Evolutionary conservation across 345 rosid species (phyloP), one percentile per base, ranked within the genome.

Genomic region (Gossypium stocksii): DNA sequence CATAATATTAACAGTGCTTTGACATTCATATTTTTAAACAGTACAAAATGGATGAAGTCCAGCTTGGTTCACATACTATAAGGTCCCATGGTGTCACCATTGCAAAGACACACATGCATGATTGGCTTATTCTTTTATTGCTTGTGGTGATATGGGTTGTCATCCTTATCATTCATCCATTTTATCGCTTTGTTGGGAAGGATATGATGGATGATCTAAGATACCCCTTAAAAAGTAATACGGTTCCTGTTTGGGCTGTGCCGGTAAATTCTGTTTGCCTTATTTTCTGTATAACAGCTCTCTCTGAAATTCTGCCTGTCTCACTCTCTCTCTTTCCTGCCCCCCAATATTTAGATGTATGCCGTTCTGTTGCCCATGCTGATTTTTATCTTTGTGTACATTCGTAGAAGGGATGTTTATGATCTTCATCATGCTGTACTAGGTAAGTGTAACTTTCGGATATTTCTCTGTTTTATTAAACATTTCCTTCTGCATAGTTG

Each of bases 191-290:
- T 81, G 91, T 94, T 20, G 95, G 98, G 44, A 88, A 91, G 78
- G 93, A 92, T 81, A 91, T 94, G 98, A 91, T 92, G 97, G 83
- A 85, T 57, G 93, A 92, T 83, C 91, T 94, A 43, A 88, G 82
- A 65, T 94, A 87, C 80, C 98, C 98, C 7, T 79, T 89, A 73
- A 85, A 88, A 79, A 76, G 81, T 69, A 86, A 91, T 79, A 89
- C 95, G 8, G 87, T 92, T 73, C 98, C 97, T 11, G 75, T 87
- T 71, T 92, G 97, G 97, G 76, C 84, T 72, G 97, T 91, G 5
- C 94, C 91, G 20, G 97, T 91, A 79, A 85, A 88, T 79, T 76
- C 66, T 68, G 22, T 43, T 59, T 29, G 41, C 23, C 44, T 54
- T 25, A 16, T 41, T 20, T 64, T 3, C 70, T n/a, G 56, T 46